These are phyloP conservation scores for Carex myosuroides DNA, from an alignment of 176 grass and related monocot species.

Conservation along the genomic window DNA sequence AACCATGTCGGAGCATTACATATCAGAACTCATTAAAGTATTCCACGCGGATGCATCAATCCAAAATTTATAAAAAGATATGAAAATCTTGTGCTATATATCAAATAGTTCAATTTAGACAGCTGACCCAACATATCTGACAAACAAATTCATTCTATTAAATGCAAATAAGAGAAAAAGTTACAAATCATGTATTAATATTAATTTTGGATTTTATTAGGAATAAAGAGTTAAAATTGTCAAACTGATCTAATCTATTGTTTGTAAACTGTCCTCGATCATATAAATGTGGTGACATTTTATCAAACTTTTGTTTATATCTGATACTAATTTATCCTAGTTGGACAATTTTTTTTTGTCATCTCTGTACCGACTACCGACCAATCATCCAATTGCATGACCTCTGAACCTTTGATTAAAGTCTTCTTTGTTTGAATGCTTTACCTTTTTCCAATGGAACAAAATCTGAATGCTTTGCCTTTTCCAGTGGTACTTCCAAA, in stretches of 20 bases:
- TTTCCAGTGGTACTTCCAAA: background rate
- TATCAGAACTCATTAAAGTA: too few relatives aligned
- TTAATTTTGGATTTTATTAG: background rate
- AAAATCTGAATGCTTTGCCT: background rate
- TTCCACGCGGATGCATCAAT: too few relatives aligned
- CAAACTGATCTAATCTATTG: background rate
- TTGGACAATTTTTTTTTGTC: background rate
- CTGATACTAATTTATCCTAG: background rate
- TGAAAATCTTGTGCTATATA: background rate
- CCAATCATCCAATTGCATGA: background rate
- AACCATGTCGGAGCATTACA: too few relatives aligned
- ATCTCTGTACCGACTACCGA: background rate
- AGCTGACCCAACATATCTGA: background rate
- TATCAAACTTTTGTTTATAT: background rate
- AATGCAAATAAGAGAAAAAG: background rate
- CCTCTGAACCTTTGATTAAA: background rate
- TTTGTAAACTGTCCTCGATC: background rate
- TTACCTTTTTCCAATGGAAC: background rate
- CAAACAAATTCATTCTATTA: background rate
- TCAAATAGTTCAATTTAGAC: background rate
- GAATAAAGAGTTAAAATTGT: background rate
- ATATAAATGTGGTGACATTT: constrained; percentile 9
- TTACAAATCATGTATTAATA: background rate
- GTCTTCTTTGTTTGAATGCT: background rate
- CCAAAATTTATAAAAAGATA: background rate